phyloP scores from a whole-genome alignment of 192 early-diverging fungal genomes.

The Geranomyces variabilis region DNA sequence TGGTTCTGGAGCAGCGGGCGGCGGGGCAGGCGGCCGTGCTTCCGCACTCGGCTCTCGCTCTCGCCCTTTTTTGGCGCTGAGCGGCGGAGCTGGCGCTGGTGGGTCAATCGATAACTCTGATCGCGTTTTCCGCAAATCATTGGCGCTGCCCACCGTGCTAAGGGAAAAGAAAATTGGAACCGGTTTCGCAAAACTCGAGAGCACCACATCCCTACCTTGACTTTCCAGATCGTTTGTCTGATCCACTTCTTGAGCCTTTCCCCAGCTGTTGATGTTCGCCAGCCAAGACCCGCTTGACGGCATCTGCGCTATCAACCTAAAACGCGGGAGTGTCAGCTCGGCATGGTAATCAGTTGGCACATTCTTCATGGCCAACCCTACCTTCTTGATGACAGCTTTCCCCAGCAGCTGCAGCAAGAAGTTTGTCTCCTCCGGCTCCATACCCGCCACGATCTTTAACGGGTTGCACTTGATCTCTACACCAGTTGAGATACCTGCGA shows the following conservation, averaged over 20 bases:
- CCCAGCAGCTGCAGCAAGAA: conserved; percentile 56
- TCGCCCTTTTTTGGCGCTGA: conserved; percentile 3
- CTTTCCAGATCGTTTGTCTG: neutral
- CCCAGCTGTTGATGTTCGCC: conserved; percentile 52
- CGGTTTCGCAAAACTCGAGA: neutral
- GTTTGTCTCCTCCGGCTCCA: conserved; percentile 64
- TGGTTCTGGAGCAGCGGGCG: neutral
- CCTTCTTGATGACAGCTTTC: conserved; percentile 56
- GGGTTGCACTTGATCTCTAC: conserved; percentile 53
- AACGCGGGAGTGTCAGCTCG: neutral
- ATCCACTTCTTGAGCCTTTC: neutral
- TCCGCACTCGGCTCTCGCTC: neutral
- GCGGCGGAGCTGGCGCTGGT: neutral
- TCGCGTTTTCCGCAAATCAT: conserved; percentile 21
- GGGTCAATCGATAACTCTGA: conserved; percentile 8
- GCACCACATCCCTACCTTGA: neutral
- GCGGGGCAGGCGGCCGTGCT: neutral
- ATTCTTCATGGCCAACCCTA: neutral
- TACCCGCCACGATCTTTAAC: conserved; percentile 60
- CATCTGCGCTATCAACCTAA: conserved; percentile 49
- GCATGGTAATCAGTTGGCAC: neutral
- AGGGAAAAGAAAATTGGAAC: neutral
- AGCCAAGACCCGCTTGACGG: conserved; percentile 50
- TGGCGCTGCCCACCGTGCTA: conserved; percentile 1
- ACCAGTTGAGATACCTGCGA: conserved; percentile 48